Base-by-base conservation (phyloP, 139 green algal genomes). In the Trebouxia sp. region DNA sequence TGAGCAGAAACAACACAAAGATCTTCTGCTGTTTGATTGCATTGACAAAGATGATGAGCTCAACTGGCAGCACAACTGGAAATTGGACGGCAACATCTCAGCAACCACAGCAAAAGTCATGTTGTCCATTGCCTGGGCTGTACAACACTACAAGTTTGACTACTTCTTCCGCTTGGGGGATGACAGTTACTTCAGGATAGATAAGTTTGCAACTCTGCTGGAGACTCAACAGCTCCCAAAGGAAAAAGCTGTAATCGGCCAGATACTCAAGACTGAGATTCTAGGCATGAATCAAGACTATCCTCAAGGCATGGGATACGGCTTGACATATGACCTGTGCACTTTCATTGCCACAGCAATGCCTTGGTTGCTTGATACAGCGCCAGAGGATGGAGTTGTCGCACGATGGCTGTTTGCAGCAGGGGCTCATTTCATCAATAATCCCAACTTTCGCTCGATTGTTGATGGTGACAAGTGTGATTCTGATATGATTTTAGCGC, bases 101-200 rank as follows among this genome's bases (percentile, higher is more conserved):
- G 62, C 62, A 24, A 72, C 62, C 35, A 72, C 62, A 9, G 24
- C 28, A 39, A 72, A 72, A 35, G 62, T 72, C 32, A 72, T 72
- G 62, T 24, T 45, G 11, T 26, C 28, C 35, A 45, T 72, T 8
- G 32, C 14, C 3, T 72, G 62, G 62, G 62, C 62, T 28, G 32
- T 72, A 35, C 62, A 72, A 24, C 32, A 72, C 32, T 69, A 45
- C 11, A 43, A 30, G 32, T 72, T 72, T 72, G 32, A 72, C 32
- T 72, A 43, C 14, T 72, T 72, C 35, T 72, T 72, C 35, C 15
- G 62, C 1, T 14, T 72, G n/a, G 62, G 62, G 0, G 62, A 72
- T 72, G 62, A 72, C 15, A 72, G 62, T 8, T 72, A 72, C 6
- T 72, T 72, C 20, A 32, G 62, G 20, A 24, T 72, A 45, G 62